phyloP scores from a whole-genome alignment of 148 eudicot species.

The Nyssa sinensis region DNA sequence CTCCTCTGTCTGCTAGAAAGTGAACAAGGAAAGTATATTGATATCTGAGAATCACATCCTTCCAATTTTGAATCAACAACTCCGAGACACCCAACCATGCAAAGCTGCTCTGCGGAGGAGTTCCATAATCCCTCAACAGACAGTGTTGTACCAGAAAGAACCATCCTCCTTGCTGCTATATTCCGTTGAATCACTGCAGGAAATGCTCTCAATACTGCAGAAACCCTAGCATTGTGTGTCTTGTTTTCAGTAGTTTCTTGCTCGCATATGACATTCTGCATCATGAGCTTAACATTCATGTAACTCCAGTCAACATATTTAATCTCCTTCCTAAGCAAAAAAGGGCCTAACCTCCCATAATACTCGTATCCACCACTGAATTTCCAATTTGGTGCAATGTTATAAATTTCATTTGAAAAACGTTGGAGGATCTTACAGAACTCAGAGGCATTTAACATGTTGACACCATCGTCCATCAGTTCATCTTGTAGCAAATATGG shows the following conservation, averaged over 20 bases:
- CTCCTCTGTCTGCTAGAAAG: conserved; percentile 23
- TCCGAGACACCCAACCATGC: conserved; percentile 32
- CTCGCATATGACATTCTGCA: conserved; percentile 17
- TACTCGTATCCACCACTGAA: neutral
- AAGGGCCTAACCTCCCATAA: conserved; percentile 22
- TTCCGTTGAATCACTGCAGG: neutral
- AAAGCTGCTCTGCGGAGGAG: conserved; percentile 19
- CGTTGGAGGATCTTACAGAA: conserved; percentile 20
- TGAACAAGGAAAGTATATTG: conserved; percentile 22
- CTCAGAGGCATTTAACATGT: conserved; percentile 9
- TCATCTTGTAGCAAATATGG: conserved; percentile 5
- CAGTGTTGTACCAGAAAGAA: conserved; percentile 24
- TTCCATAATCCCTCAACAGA: conserved; percentile 30
- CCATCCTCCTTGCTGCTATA: conserved; percentile 17
- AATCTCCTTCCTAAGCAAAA: conserved; percentile 10
- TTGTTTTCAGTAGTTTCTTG: neutral
- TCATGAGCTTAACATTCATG: conserved; percentile 15
- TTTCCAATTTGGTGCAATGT: conserved; percentile 17
- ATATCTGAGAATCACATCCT: conserved; percentile 17
- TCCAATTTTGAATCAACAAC: neutral
- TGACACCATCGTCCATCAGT: conserved; percentile 20
- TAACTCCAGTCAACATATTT: neutral
- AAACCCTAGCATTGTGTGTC: conserved; percentile 11
- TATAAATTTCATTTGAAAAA: conserved; percentile 8
- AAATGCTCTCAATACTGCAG: conserved; percentile 19